These are phyloP conservation scores for Dioscorea dumetorum DNA, from an alignment of 106 monocot species.

Conservation along the genomic window DNA sequence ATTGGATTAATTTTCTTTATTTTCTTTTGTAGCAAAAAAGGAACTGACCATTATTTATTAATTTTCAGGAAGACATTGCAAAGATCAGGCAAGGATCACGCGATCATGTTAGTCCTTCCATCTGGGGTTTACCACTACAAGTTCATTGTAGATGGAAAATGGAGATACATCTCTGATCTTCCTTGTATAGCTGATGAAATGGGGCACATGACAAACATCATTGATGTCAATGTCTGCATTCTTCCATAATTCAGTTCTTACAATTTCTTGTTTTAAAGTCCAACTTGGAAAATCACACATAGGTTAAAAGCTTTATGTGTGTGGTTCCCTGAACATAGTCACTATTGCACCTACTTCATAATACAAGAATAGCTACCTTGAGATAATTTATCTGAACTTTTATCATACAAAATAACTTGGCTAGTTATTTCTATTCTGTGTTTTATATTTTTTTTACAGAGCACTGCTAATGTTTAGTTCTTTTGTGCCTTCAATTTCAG, in stretches of 20 bases:
- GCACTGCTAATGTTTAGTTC: too few relatives aligned
- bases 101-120: constrained; percentile 65
- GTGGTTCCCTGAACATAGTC: too few relatives aligned
- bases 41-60: neutral
- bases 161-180: constrained; percentile 57
- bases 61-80: constrained; percentile 66
- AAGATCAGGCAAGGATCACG: constrained; percentile 79
- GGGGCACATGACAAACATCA: constrained; percentile 44
- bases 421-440: too few relatives aligned
- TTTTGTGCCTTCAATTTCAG: constrained; percentile 9
- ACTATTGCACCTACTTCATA: too few relatives aligned
- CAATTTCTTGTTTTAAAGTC: too few relatives aligned
- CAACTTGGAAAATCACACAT: too few relatives aligned
- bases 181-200: constrained; percentile 56
- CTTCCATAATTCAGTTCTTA: neutral
- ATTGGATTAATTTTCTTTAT: neutral
- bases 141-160: constrained; percentile 77
- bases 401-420: too few relatives aligned
- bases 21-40: neutral
- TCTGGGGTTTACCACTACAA: constrained; percentile 76
- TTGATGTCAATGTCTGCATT: constrained; percentile 73
- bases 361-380: too few relatives aligned
- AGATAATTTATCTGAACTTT: too few relatives aligned
- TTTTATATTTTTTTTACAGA: too few relatives aligned
- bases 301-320: too few relatives aligned